Conservation (phyloP, 352 stramenopile species). For the Phytophthora fragariaefolia region DNA sequence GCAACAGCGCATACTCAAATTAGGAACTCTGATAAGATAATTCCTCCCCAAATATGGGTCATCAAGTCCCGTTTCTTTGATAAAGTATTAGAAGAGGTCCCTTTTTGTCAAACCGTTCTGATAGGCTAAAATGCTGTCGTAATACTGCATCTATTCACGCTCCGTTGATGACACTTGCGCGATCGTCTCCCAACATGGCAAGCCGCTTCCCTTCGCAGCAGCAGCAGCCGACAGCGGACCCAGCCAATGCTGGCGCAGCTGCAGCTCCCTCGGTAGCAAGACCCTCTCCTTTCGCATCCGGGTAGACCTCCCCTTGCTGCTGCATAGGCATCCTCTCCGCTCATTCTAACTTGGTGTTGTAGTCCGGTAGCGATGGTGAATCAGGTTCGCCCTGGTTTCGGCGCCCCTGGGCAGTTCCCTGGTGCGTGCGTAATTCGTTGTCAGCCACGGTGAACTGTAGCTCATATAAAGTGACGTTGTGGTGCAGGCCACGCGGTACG, state of each 20-base stretch:
- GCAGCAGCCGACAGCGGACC: slow-evolving; percentile 12
- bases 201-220: slow-evolving; percentile 29
- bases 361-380: slow-evolving; percentile 52
- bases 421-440: slow-evolving; percentile 9
- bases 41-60: too few relatives aligned
- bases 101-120: too few relatives aligned
- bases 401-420: slow-evolving; percentile 30
- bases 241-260: slow-evolving; percentile 1
- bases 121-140: neutral
- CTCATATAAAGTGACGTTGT: neutral
- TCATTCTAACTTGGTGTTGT: slow-evolving; percentile 9
- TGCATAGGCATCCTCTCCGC: neutral
- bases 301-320: slow-evolving; percentile 13
- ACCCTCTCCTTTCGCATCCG: slow-evolving; percentile 37
- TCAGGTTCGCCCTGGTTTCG: slow-evolving; percentile 41
- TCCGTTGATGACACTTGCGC: too few relatives aligned
- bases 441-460: neutral
- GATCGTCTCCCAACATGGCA: slow-evolving; percentile 29
- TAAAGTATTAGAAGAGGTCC: too few relatives aligned
- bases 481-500: slow-evolving; percentile 47
- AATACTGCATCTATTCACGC: too few relatives aligned
- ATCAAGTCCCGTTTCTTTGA: too few relatives aligned
- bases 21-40: too few relatives aligned
- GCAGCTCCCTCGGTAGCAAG: slow-evolving; percentile 9
- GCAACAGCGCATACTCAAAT: too few relatives aligned